phyloP scores from a whole-genome alignment of 1,284 basidiomycete species.

The Meripilus lineatus region DNA sequence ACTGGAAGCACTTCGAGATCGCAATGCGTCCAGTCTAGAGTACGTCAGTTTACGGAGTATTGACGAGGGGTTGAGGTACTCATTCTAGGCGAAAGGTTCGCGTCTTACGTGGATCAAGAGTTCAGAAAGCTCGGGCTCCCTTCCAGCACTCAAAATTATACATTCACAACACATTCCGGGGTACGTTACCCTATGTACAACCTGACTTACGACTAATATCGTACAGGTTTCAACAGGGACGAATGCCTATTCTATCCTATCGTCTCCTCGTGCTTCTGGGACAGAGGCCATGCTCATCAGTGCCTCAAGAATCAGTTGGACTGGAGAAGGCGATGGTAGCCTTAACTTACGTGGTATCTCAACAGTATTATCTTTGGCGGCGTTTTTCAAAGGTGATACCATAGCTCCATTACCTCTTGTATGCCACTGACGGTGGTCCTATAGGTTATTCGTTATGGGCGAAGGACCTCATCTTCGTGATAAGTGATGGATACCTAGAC shows the following conservation, averaged over 20 bases:
- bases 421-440: constrained; percentile 4
- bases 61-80: neutral
- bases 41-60: too few species aligned
- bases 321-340: constrained; percentile 48
- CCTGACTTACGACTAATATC: constrained; percentile 21
- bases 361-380: constrained; percentile 76
- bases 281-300: constrained; percentile 88
- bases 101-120: constrained; percentile 31
- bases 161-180: constrained; percentile 42
- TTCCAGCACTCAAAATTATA: constrained; percentile 65
- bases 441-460: constrained; percentile 89
- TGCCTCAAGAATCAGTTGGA: constrained; percentile 81
- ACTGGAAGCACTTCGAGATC: constrained; percentile 58
- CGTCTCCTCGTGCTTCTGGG: constrained; percentile 83
- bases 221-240: constrained; percentile 47
- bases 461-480: constrained; percentile 88
- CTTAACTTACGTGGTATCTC: constrained; percentile 87
- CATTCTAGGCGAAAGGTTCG: neutral
- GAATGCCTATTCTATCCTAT: constrained; percentile 81
- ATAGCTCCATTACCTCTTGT: constrained; percentile 2
- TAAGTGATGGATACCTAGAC: constrained; percentile 85
- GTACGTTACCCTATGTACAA: constrained; percentile 30
- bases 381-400: constrained; percentile 72
- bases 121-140: constrained; percentile 69
- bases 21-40: constrained; percentile 66